Evolutionary conservation across 2,329 filamentous ascomycete genomes (phyloP).

Genomic region (Botrytis fragariae): DNA sequence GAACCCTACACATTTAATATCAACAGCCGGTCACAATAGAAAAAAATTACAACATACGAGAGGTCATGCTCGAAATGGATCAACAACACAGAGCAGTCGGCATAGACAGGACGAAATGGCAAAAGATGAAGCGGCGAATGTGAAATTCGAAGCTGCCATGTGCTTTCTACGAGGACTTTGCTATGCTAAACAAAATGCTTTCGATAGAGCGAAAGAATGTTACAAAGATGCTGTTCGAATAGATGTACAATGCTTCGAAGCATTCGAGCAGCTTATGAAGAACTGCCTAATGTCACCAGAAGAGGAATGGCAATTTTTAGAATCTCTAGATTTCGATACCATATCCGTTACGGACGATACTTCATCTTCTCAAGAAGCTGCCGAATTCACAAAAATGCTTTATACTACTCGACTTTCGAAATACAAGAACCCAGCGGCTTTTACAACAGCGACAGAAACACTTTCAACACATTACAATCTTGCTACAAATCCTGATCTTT

Average conservation of each 20-base stretch:
- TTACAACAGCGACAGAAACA: constrained; percentile 82
- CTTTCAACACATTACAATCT: constrained; percentile 93
- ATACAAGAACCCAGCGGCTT: constrained; percentile 81
- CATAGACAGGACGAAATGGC: constrained; percentile 33
- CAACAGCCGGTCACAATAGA: constrained; percentile 56
- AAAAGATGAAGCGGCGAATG: constrained; percentile 67
- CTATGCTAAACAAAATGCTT: constrained; percentile 95
- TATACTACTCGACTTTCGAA: constrained; percentile 96
- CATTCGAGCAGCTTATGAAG: constrained; percentile 96
- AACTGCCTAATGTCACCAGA: constrained; percentile 83
- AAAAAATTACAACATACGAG: constrained; percentile 70
- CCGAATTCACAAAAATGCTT: constrained; percentile 90
- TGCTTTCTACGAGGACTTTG: constrained; percentile 92
- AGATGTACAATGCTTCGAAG: constrained; percentile 97
- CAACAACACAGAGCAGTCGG: constrained; percentile 44
- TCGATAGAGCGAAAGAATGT: constrained; percentile 95
- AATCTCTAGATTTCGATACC: constrained; percentile 81
- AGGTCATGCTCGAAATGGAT: constrained; percentile 50
- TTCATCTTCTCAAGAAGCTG: constrained; percentile 76
- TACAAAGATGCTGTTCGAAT: constrained; percentile 97
- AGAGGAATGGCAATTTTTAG: constrained; percentile 69
- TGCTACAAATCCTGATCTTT: constrained; percentile 79
- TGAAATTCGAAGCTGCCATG: constrained; percentile 94
- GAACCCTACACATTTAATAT: constrained; percentile 86
- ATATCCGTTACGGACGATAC: constrained; percentile 65